phyloP scores from a whole-genome alignment of 306 rosid species.

The Trifolium fragiferum region DNA sequence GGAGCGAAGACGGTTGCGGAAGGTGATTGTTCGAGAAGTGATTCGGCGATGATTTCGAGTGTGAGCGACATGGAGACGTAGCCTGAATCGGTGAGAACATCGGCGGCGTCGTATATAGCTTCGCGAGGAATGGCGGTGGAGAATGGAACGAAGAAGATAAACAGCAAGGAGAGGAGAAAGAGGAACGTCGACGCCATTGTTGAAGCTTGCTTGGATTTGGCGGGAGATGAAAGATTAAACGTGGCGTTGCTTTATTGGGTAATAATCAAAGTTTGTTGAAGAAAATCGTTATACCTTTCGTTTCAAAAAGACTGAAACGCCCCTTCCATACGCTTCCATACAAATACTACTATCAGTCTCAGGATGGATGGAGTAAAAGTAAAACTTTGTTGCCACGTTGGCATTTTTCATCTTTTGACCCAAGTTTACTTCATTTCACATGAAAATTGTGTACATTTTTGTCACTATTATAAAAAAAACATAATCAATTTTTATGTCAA shows the following conservation, averaged over 20 bases:
- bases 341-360: background rate
- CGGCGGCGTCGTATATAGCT: conserved; percentile 64
- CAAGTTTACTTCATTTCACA: background rate
- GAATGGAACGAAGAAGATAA: conserved; percentile 40
- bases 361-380: background rate
- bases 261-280: conserved; percentile 28
- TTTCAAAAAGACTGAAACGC: conserved; percentile 16
- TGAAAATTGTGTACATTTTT: too few relatives aligned
- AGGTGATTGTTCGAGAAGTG: conserved; percentile 53
- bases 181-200: conserved; percentile 61
- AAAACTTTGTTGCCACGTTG: background rate
- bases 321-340: background rate
- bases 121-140: conserved; percentile 54
- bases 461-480: too few relatives aligned
- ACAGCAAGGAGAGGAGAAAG: conserved; percentile 13
- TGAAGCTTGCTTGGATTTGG: conserved; percentile 47
- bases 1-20: conserved; percentile 86
- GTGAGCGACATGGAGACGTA: conserved; percentile 77
- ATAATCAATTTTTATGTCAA: too few relatives aligned
- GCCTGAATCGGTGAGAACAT: conserved; percentile 71
- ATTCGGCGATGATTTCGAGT: conserved; percentile 59
- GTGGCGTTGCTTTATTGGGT: conserved; percentile 43
- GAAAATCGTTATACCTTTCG: conserved; percentile 33
- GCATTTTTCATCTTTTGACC: background rate
- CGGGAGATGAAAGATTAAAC: conserved; percentile 34